Conservation (phyloP, 148 eudicot genomes). For the Euryodendron excelsum region DNA sequence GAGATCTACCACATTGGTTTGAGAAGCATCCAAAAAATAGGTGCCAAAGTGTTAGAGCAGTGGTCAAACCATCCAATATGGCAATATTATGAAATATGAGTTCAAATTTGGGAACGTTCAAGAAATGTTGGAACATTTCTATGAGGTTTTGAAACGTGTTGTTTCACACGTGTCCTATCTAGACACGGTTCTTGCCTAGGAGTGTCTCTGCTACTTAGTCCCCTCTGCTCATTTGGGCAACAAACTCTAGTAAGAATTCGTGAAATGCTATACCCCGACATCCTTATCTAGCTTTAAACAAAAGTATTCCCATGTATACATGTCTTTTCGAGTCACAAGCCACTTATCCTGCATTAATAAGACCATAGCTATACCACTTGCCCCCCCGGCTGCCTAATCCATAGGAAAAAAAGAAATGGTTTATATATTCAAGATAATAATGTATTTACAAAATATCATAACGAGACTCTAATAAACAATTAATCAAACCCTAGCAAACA, state of each 20-base stretch:
- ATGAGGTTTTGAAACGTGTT: not conserved
- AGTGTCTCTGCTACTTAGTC: not conserved
- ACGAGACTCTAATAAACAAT: no score
- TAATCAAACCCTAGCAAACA: no score
- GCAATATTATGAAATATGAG: not conserved
- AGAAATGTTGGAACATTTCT: not conserved
- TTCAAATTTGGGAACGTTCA: not conserved
- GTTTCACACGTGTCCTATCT: not conserved
- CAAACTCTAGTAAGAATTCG: not conserved
- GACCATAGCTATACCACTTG: not conserved
- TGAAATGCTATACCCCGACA: no score
- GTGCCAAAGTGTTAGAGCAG: not conserved
- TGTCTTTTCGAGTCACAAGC: not conserved
- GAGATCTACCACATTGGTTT: no score
- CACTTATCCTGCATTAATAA: not conserved
- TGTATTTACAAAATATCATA: no score
- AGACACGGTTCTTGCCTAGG: not conserved
- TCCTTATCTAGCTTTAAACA: not conserved
- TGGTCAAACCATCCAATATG: not conserved
- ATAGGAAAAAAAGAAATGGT: no score
- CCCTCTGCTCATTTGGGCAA: not conserved
- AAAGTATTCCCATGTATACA: not conserved
- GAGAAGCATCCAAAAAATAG: no score
- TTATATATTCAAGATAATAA: no score
- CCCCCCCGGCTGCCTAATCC: not conserved